Base-by-base conservation (phyloP, 2,329 filamentous ascomycete genomes). In the Ophiostoma australiae region DNA sequence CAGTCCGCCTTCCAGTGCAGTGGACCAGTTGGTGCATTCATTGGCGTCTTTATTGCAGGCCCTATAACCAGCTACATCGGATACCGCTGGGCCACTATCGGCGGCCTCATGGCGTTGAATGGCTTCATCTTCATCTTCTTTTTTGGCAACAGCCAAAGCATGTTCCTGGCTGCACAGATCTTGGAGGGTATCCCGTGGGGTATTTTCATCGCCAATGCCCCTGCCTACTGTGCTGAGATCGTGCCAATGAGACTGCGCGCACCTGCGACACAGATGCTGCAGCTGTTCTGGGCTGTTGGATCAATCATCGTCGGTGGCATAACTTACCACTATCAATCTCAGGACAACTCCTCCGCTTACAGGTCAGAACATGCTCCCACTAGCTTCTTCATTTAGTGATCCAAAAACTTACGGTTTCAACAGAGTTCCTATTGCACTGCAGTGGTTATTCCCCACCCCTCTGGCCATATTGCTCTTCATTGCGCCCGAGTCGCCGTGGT, bases 261-360 rank as follows among this genome's bases (percentile, higher is more conserved):
- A 70, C 84, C 86, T 27, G 83, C 82, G 4, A 89, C 87, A 2
- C 84, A 86, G 78, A 89, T 86, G 83, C 75, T 89, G 78, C 87
- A 89, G 79, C 89, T 89, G 86, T 87, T 86, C 80, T 89, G 87
- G 87, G 84, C 86, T 23, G 85, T 84, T 76, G 87, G 87, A 35
- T 78, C 79, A 44, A 89, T 89, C 76, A 87, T 89, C 72, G 87
- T 89, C 27, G 84, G 82, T 52, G 86, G 79, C 72, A 82, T 86
- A 72, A 85, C 84, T 67, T 89, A 85, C 77, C 76, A 78, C 67
- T 88, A 87, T 79, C 81, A 87, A 73, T 76, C 75, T 52, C 75
- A 73, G 67, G 0, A 72, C 27, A 72, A 78, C 73, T 52, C 76
- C 3, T 72, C 69, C 10, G 79, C 83, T 0, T 85, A 66, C 20